These are phyloP conservation scores for Bruguiera gymnorhiza DNA, from an alignment of 345 rosid genomes.

Conservation along the genomic window DNA sequence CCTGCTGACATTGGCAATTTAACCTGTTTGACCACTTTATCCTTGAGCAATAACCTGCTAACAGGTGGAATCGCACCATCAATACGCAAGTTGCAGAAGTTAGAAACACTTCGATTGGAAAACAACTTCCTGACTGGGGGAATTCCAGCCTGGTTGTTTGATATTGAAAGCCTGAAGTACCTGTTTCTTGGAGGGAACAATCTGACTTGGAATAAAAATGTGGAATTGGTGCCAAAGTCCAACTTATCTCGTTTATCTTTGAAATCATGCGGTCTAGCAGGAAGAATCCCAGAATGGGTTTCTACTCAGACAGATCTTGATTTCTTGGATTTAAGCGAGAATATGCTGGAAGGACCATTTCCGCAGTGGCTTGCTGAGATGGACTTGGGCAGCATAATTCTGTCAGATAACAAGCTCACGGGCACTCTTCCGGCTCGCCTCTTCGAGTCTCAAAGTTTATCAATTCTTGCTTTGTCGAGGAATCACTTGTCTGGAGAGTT, in stretches of 20 bases:
- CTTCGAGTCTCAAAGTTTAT: slow-evolving; percentile 26
- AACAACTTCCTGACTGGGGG: slow-evolving; percentile 31
- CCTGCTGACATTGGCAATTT: slow-evolving; percentile 30
- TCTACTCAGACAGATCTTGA: slow-evolving; percentile 31
- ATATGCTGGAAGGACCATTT: slow-evolving; percentile 37
- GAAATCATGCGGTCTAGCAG: slow-evolving; percentile 35
- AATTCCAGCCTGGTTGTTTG: slow-evolving; percentile 45
- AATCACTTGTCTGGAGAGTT: slow-evolving; percentile 42
- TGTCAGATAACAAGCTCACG: slow-evolving; percentile 44
- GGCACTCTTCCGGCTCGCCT: slow-evolving; percentile 39
- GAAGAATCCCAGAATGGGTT: slow-evolving; percentile 42
- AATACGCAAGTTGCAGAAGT: slow-evolving; percentile 26
- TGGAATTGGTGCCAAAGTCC: slow-evolving; percentile 21
- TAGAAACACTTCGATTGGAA: slow-evolving; percentile 28
- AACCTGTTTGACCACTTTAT: slow-evolving; percentile 21
- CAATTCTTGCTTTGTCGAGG: slow-evolving; percentile 32
- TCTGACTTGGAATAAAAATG: slow-evolving; percentile 37
- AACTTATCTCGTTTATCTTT: slow-evolving; percentile 34
- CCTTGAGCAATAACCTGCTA: slow-evolving; percentile 28
- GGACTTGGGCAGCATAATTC: slow-evolving; percentile 18
- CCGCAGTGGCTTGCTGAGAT: slow-evolving; percentile 41
- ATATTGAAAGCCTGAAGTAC: slow-evolving; percentile 23
- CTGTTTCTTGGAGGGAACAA: slow-evolving; percentile 40
- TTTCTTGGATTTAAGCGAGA: slow-evolving; percentile 40
- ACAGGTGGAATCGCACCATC: slow-evolving; percentile 38